These are phyloP conservation scores for Houttuynia cordata DNA, from an alignment of 164 flowering plant species.

Conservation along the genomic window DNA sequence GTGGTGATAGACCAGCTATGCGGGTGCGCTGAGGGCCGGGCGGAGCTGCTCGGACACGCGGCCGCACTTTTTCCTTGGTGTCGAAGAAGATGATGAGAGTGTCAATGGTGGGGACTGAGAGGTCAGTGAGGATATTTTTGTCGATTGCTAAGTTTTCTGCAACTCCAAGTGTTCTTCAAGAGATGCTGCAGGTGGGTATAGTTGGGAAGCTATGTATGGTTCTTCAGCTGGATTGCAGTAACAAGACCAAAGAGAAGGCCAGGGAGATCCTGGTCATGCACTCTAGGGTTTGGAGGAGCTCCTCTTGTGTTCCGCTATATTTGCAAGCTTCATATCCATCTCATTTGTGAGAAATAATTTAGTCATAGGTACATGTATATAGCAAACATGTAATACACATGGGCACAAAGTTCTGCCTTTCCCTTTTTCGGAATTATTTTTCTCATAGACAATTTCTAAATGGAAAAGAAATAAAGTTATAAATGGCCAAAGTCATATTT, in stretches of 20 bases:
- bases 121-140: constrained; percentile 46
- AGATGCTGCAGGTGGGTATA: constrained; percentile 75
- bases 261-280: constrained; percentile 55
- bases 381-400: too few species aligned
- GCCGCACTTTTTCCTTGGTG: constrained; percentile 65
- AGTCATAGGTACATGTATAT: too few species aligned
- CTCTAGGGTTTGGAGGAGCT: constrained; percentile 58
- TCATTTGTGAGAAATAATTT: background rate
- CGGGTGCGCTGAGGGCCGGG: constrained; percentile 73
- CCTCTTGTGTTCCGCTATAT: constrained; percentile 48
- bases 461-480: too few species aligned
- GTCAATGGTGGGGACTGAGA: constrained; percentile 48
- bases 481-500: too few species aligned
- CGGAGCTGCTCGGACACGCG: constrained; percentile 46
- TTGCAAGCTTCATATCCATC: constrained; percentile 45
- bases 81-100: constrained; percentile 79
- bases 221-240: constrained; percentile 39
- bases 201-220: constrained; percentile 74
- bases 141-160: constrained; percentile 45
- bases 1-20: constrained; percentile 46
- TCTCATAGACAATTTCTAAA: too few species aligned
- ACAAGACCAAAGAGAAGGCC: constrained; percentile 54
- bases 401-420: too few species aligned
- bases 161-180: constrained; percentile 43
- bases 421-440: too few species aligned